Conservation (phyloP, 2,329 filamentous ascomycete genomes). For the Clarireedia sp. region DNA sequence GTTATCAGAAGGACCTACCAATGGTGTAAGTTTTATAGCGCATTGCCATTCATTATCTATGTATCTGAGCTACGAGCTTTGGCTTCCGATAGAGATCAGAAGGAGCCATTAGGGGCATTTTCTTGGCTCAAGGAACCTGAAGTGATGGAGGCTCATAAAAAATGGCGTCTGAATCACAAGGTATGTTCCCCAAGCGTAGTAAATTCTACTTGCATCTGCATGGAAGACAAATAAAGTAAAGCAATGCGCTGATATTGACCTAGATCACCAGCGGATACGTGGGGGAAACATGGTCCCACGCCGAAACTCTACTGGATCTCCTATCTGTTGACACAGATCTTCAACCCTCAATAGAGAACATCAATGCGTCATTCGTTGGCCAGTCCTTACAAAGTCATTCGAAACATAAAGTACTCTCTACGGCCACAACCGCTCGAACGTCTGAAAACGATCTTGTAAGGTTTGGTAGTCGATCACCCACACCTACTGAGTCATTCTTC, state of each 20-base stretch:
- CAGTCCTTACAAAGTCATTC: background rate
- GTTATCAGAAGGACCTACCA: slow-evolving; percentile 22
- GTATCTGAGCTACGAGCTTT: slow-evolving; percentile 6
- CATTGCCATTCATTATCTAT: slow-evolving; percentile 17
- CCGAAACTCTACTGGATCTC: background rate
- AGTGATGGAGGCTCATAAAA: slow-evolving; percentile 23
- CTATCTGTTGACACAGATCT: slow-evolving; percentile 6
- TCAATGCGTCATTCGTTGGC: background rate
- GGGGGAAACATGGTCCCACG: background rate
- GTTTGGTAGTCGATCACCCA: slow-evolving; percentile 3
- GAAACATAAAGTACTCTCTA: background rate
- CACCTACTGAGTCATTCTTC: background rate
- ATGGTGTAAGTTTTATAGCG: slow-evolving; percentile 21
- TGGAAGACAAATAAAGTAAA: too few species aligned
- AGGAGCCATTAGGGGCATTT: slow-evolving; percentile 23
- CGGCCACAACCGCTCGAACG: background rate
- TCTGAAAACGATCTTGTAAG: background rate
- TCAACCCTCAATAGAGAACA: background rate
- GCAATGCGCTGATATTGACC: background rate
- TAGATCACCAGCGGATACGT: slow-evolving; percentile 6
- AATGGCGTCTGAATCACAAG: slow-evolving; percentile 20
- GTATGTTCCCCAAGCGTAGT: slow-evolving; percentile 1
- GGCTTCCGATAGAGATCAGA: background rate
- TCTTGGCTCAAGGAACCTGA: slow-evolving; percentile 26
- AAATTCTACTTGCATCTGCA: background rate